Evolutionary conservation across 2,329 filamentous ascomycete genomes (phyloP), one percentile per base, ranked within the genome.

Genomic region (Tolypocladium capitatum): DNA sequence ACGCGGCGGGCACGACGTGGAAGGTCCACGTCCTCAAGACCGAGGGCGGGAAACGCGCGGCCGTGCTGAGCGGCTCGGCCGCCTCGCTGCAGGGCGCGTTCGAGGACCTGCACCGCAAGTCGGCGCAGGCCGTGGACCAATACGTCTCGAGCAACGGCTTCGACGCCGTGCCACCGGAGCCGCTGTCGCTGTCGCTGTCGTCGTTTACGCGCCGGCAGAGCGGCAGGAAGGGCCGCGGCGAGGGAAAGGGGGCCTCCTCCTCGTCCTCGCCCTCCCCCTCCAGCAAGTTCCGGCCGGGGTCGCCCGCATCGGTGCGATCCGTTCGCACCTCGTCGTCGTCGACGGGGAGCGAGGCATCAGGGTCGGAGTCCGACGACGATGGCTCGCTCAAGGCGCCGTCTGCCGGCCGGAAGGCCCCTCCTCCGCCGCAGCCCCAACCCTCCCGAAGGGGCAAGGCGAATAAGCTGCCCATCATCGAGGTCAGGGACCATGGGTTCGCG

Each of bases 101-200:
- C 6, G 60, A 64, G 45, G 49, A 57, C 16, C 63, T 71, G n/a
- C 63, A 68, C 49, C 49, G 54, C 42, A 64, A 61, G 50, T 66
- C 66, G 10, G 66, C 67, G n/a, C 62, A 64, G 38, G 63, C 61
- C n/a, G 62, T 67, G 38, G 52, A 60, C 48, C 50, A 52, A 41
- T 53, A 52, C 52, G 58, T 66, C 46, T 36, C 49, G n/a, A 55
- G 55, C 24, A 60, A 65, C 43, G 67, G 66, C 43, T 68, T 63
- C 45, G 59, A 53, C 24, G 51, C 55, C 13, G 49, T 52, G 21
- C 53, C 55, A 9, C 47, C 48, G 27, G 36, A 43, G 11, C n/a
- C 41, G 41, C 14, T 6, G 38, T 10, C 14, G 21, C 21, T 11
- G 24, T 11, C 24, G 38, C n/a, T n/a, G n/a, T n/a, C n/a, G n/a